phyloP scores from a whole-genome alignment of 2,329 filamentous ascomycete species.

The Ophiostoma sp. region DNA sequence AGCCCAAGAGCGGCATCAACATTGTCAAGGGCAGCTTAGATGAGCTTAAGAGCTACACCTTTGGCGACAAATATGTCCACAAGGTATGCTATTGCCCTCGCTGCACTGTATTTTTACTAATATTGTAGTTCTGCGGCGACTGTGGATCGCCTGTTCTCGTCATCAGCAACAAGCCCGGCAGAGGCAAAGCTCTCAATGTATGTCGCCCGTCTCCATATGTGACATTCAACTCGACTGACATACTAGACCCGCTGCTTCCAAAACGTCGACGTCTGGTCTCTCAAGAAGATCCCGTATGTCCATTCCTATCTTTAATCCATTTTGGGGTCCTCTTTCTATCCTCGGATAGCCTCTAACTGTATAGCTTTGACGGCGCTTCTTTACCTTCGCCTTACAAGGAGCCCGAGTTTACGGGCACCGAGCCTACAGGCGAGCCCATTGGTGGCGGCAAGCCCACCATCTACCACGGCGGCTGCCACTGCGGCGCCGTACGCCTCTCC shows the following conservation, averaged over 20 bases:
- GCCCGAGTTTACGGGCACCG: slow-evolving; percentile 37
- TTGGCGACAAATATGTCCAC: slow-evolving; percentile 38
- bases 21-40: slow-evolving; percentile 43
- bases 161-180: slow-evolving; percentile 24
- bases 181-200: slow-evolving; percentile 36
- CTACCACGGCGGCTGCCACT: slow-evolving; percentile 50
- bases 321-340: too few species aligned
- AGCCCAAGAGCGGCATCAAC: slow-evolving; percentile 34
- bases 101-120: slow-evolving; percentile 27
- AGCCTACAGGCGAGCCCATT: slow-evolving; percentile 36
- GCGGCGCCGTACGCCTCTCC: slow-evolving; percentile 44
- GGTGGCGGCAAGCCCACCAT: slow-evolving; percentile 35
- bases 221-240: neutral
- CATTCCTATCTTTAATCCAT: too few species aligned
- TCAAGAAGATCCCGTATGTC: slow-evolving; percentile 33
- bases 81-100: slow-evolving; percentile 33
- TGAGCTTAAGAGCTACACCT: slow-evolving; percentile 41
- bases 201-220: neutral
- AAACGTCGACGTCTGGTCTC: slow-evolving; percentile 38
- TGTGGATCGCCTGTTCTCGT: slow-evolving; percentile 45
- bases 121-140: slow-evolving; percentile 42
- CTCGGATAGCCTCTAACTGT: neutral
- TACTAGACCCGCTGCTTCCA: slow-evolving; percentile 42
- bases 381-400: slow-evolving; percentile 34
- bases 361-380: slow-evolving; percentile 35